Evolutionary conservation across 2,329 filamentous ascomycete species (phyloP).

Genomic region (Penicillium sp.): DNA sequence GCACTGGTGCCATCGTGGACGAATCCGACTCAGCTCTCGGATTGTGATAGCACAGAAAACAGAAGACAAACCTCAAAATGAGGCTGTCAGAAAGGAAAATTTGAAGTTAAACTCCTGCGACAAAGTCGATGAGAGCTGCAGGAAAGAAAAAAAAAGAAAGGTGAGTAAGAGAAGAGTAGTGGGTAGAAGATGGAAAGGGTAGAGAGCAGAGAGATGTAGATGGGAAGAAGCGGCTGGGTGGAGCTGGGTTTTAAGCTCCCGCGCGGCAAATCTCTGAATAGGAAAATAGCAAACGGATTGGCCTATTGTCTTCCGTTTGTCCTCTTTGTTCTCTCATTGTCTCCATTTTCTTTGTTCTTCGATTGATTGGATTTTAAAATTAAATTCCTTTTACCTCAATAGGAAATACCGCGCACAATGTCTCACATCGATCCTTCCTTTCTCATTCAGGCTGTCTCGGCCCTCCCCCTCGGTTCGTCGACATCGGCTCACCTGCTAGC

Average conservation of each 20-base stretch:
- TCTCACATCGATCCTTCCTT: conserved; percentile 30
- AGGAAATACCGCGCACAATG: conserved; percentile 23
- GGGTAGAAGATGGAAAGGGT: conserved; percentile 1
- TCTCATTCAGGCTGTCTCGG: conserved; percentile 37
- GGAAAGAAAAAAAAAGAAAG: not conserved
- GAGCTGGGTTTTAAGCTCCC: conserved; percentile 10
- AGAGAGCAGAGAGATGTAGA: conserved; percentile 6
- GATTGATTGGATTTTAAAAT: not conserved
- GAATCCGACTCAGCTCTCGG: not conserved
- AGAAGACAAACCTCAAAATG: not conserved
- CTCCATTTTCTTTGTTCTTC: not conserved
- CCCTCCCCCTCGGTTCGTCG: conserved; percentile 36
- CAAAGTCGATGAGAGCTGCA: not conserved
- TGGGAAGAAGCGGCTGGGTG: conserved; percentile 8
- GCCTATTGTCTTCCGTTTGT: not conserved
- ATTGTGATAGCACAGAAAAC: not conserved
- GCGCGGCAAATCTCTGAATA: conserved; percentile 9
- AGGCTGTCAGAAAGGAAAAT: not conserved
- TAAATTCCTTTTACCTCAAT: not conserved
- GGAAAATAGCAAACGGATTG: not conserved
- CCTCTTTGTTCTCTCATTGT: not conserved
- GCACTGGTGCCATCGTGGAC: conserved; percentile 42
- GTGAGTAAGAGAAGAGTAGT: not conserved
- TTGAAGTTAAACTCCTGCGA: not conserved
- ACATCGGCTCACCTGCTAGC: conserved; percentile 43